Evolutionary conservation across 2,329 filamentous ascomycete genomes (phyloP), one percentile per base, ranked within the genome.

Genomic region (Pseudogymnoascus sp.): DNA sequence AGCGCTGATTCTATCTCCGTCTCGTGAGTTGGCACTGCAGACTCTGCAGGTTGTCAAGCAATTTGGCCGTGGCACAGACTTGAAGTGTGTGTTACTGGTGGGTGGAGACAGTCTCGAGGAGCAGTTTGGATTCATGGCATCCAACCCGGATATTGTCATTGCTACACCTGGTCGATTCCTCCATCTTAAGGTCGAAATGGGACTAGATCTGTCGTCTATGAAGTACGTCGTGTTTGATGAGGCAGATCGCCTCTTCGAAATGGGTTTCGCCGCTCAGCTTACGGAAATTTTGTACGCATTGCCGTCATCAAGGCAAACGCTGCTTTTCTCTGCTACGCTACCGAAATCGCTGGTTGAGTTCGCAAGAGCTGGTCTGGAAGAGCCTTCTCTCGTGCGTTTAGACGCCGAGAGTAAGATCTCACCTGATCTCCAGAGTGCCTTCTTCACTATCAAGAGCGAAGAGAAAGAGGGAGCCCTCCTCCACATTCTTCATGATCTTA

Each of bases 201-300:
- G 83, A 8, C 77, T 99, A 61, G 91, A 97, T 71, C 78, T 99
- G n/a, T 91, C 89, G 0, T 96, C 91, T 3, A 88, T 99, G 66
- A 84, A 86, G 69, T 99, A 99, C 72, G 91, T 96, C 23, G 95
- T 99, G 7, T 99, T 99, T 67, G 95, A 99, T 73, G 95, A 99
- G 75, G 95, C 95, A 1, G 95, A 99, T 81, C 85, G 95, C 62
- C 81, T 99, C 18, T 99, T 99, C 75, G 95, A 99, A 74, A 97
- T 99, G 93, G 96, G 95, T 70, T 99, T 99, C 73, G 92, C 93
- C 4, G 87, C 90, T 3, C 95, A 99, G 73, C 80, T 99, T 69
- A 89, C 90, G 0, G 95, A 99, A 74, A 97, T 97, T 79, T 79
- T 99, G 61, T 87, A 96, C 72, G 90, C 92, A 0, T 79, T 99